These are phyloP conservation scores for Pythium scleroteichum DNA, from an alignment of 352 stramenopile species.

Conservation along the genomic window DNA sequence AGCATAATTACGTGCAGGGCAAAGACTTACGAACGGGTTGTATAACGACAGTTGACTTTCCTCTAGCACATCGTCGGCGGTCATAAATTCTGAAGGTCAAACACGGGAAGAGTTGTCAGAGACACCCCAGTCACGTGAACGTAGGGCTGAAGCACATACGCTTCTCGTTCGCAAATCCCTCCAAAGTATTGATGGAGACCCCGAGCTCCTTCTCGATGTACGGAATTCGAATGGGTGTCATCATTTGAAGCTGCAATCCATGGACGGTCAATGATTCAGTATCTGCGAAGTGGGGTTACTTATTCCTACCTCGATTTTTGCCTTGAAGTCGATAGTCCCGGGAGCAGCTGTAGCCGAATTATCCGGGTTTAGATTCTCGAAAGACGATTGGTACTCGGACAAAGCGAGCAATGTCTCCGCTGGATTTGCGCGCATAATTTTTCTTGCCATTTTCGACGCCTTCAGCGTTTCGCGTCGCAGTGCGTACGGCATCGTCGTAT, in stretches of 20 bases:
- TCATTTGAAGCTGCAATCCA: slow-evolving; percentile 73
- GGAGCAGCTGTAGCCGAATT: slow-evolving; percentile 26
- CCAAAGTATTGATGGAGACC: slow-evolving; percentile 70
- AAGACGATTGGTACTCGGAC: slow-evolving; percentile 81
- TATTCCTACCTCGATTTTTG: slow-evolving; percentile 80
- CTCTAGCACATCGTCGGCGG: slow-evolving; percentile 79
- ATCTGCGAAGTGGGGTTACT: too few relatives aligned
- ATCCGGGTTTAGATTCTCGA: slow-evolving; percentile 59
- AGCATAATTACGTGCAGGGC: too few relatives aligned
- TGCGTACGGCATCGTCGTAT: slow-evolving; percentile 70
- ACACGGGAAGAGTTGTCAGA: too few relatives aligned
- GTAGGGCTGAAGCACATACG: slow-evolving; percentile 43
- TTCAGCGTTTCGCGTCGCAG: slow-evolving; percentile 67
- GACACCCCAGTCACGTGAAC: background rate
- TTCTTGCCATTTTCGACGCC: slow-evolving; percentile 73
- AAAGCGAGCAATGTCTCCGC: slow-evolving; percentile 79
- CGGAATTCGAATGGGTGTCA: slow-evolving; percentile 86
- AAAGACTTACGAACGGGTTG: slow-evolving; percentile 69
- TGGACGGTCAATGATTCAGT: too few relatives aligned
- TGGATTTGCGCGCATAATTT: slow-evolving; percentile 82
- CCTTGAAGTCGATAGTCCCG: slow-evolving; percentile 63
- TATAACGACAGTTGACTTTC: slow-evolving; percentile 81
- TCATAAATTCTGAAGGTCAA: slow-evolving; percentile 66
- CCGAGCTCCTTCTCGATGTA: slow-evolving; percentile 81
- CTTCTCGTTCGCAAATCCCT: slow-evolving; percentile 84